Evolutionary conservation across 345 rosid species (phyloP).

Genomic region (Geranium rotundifolium): DNA sequence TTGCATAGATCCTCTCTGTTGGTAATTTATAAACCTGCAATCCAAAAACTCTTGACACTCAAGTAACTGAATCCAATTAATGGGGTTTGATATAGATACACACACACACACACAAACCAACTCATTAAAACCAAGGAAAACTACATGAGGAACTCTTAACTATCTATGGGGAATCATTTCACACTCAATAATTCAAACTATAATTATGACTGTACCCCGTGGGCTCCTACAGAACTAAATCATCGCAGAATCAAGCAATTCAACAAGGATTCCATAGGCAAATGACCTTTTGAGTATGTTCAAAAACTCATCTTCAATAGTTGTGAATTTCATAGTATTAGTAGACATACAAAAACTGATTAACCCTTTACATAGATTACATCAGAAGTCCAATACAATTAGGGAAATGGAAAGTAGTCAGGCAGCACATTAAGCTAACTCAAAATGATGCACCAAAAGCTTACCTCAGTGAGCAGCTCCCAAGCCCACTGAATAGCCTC

Average conservation of each 20-base stretch:
- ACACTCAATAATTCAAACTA: background rate
- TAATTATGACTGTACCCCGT: background rate
- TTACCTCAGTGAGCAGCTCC: slow-evolving; percentile 80
- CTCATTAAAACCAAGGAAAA: too few relatives aligned
- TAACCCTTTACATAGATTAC: background rate
- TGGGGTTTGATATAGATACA: too few relatives aligned
- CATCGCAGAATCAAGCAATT: background rate
- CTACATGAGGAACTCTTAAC: too few relatives aligned
- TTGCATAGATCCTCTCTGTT: slow-evolving; percentile 69
- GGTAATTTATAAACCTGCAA: slow-evolving; percentile 70
- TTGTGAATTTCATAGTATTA: too few relatives aligned
- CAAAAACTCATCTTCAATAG: background rate
- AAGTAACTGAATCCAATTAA: too few relatives aligned
- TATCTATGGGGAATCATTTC: too few relatives aligned
- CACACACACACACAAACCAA: too few relatives aligned
- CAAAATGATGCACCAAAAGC: background rate
- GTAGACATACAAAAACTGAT: background rate
- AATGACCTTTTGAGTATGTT: background rate
- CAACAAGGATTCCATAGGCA: background rate
- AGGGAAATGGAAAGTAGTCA: too few relatives aligned
- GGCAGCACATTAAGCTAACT: too few relatives aligned
- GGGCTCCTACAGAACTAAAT: background rate
- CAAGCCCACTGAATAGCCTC: slow-evolving; percentile 98
- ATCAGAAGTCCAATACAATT: background rate
- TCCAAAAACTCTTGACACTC: background rate